Conservation (phyloP, 1,284 basidiomycete species). For the Boletus sp. region DNA sequence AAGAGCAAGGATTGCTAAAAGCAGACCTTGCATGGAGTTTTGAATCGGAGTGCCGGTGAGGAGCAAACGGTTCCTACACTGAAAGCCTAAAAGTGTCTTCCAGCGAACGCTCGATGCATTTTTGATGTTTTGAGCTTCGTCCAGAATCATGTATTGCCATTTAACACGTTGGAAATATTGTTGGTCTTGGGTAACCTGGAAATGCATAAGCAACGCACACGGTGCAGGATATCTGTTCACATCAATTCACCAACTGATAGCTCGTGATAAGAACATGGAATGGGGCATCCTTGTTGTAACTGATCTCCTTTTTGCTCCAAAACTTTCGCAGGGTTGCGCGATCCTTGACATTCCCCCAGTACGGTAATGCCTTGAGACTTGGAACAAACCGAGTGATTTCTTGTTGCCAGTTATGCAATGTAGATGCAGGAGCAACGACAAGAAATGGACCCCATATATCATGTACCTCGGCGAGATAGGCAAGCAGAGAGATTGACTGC, state of each 20-base stretch:
- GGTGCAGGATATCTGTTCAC: not conserved
- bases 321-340: conserved; percentile 92
- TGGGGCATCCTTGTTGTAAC: conserved; percentile 91
- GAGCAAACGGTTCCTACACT: conserved; percentile 92
- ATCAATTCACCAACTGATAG: conserved; percentile 80
- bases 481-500: conserved; percentile 95
- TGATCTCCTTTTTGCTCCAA: conserved; percentile 98
- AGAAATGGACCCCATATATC: conserved; percentile 99
- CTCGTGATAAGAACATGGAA: conserved; percentile 98
- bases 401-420: conserved; percentile 99
- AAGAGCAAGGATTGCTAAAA: not conserved
- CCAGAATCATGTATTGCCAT: conserved; percentile 99
- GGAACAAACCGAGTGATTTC: conserved; percentile 97
- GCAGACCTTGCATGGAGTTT: conserved; percentile 96
- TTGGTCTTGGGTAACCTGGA: conserved; percentile 90
- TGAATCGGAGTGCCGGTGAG: conserved; percentile 98
- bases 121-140: conserved; percentile 99
- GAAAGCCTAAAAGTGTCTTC: conserved; percentile 96
- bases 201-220: conserved; percentile 9
- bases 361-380: conserved; percentile 89
- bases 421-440: conserved; percentile 98
- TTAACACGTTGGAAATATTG: conserved; percentile 98
- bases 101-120: conserved; percentile 95
- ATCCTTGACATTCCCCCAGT: conserved; percentile 99
- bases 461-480: conserved; percentile 95